Evolutionary conservation across 345 rosid genomes (phyloP), one percentile per base, ranked within the genome.

Genomic region (Kernera saxatilis): DNA sequence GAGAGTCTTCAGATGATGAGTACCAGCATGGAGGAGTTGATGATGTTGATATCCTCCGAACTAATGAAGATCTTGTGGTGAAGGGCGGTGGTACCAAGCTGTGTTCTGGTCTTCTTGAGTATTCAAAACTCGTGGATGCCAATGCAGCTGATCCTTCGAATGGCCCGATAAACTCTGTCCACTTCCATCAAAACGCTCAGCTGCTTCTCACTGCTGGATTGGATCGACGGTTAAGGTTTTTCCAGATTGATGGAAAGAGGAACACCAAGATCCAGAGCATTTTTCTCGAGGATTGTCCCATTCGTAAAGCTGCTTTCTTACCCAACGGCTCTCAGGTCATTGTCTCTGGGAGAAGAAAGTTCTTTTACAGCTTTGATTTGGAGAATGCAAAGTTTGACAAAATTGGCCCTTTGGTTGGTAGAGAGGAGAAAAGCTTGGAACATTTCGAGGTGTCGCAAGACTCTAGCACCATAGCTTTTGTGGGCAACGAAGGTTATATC

Each of bases 341-440:
- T 30, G 89, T 94, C 50, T 72, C 97, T 0, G 99, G 99, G 55
- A 84, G 97, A 78, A 89, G 97, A 71, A 94, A 89, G 70, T 91
- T 85, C 83, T 91, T 94, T 69, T 91, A 91, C 79, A 84, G 85
- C 77, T 88, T 94, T 81, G 96, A 94, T 85, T 76, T 94, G 9
- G 89, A 85, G 82, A 82, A 85, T 55, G 97, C 93, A 9, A 80
- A 67, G 70, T 84, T 91, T 21, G 90, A 89, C 77, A 94, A 89
- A 76, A 86, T 86, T 37, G 95, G 97, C 7, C 96, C 96, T 3
- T 80, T 94, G 35, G 91, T 91, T 48, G 99, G 99, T 67, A 88
- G 95, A 81, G 97, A 93, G 69, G 99, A 94, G 82, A 91, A 82
- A 81, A 94, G 99, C 86, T 82, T 91, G 87, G 97, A 94, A 81